Percentiles rank a stretch among this genome's conserved stretches.
Conservation (phyloP, 345 rosid species). For the Eucalyptus rudis region DNA sequence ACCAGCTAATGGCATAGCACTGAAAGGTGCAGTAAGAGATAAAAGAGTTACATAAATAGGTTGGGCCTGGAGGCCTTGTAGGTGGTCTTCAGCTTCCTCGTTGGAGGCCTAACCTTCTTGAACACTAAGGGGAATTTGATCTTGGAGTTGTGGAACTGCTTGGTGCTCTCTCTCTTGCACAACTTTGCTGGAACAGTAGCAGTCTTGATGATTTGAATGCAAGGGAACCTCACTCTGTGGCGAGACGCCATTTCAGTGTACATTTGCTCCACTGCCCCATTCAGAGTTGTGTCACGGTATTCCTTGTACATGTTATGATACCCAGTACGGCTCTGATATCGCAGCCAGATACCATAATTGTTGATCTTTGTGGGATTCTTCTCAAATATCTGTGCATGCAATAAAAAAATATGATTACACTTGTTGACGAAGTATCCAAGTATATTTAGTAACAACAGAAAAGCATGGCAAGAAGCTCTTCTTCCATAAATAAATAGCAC, state of each 20-base stretch:
- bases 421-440: not conserved
- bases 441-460: not conserved
- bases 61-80: constrained; percentile 31
- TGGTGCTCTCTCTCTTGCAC: constrained; percentile 32
- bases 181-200: constrained; percentile 25
- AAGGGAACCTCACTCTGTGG: constrained; percentile 26
- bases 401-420: not conserved
- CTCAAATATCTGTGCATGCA: constrained; percentile 10
- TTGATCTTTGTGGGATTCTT: constrained; percentile 18
- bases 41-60: constrained; percentile 10
- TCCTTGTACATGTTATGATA: constrained; percentile 26
- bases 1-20: not conserved
- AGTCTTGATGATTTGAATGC: constrained; percentile 24
- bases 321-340: constrained; percentile 15
- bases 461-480: not conserved
- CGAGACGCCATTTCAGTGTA: constrained; percentile 30
- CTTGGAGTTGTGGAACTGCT: constrained; percentile 27
- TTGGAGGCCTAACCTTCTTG: constrained; percentile 27
- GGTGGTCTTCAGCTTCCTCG: constrained; percentile 31
- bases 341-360: constrained; percentile 16
- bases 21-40: not conserved
- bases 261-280: constrained; percentile 28
- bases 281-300: constrained; percentile 13
- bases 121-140: constrained; percentile 25
- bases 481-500: not conserved